phyloP scores from a whole-genome alignment of 2,329 filamentous ascomycete species.

The Scortechinia acanthostroma region DNA sequence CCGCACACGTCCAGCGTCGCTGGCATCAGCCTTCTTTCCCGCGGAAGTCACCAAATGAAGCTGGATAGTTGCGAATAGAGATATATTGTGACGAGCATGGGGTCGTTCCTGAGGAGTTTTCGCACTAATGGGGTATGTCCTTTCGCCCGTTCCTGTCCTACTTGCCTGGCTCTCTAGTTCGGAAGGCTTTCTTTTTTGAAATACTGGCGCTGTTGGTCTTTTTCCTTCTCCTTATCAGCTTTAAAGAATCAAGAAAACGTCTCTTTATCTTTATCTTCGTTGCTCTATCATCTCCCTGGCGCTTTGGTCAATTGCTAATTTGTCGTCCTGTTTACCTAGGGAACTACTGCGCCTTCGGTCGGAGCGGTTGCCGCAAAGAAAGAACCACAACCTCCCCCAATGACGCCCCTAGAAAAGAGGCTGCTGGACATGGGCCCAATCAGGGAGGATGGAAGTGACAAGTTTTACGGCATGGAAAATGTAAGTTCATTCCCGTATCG shows the following conservation, averaged over 20 bases:
- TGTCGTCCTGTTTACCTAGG: too few species aligned
- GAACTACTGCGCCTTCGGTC: neutral
- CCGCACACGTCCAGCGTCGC: neutral
- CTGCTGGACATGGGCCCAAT: constrained; percentile 75
- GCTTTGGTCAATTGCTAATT: too few species aligned
- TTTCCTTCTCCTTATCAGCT: too few species aligned
- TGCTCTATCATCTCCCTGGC: too few species aligned
- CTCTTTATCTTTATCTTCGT: too few species aligned
- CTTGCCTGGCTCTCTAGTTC: too few species aligned
- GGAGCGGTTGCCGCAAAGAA: constrained; percentile 29
- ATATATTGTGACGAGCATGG: neutral
- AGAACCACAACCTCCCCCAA: constrained; percentile 46
- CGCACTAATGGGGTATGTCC: neutral
- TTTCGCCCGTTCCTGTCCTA: neutral
- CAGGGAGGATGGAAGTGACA: constrained; percentile 83
- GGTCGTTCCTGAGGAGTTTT: neutral
- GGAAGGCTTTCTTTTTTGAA: too few species aligned
- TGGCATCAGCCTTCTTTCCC: neutral
- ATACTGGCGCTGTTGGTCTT: too few species aligned
- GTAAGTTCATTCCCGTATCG: constrained; percentile 47
- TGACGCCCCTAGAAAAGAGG: constrained; percentile 65
- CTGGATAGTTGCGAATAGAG: neutral
- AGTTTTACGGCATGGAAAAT: constrained; percentile 97
- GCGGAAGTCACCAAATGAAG: neutral
- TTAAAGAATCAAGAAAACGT: neutral